Evolutionary conservation across 2,329 filamentous ascomycete genomes (phyloP).

Genomic region (Aulographum hederae): DNA sequence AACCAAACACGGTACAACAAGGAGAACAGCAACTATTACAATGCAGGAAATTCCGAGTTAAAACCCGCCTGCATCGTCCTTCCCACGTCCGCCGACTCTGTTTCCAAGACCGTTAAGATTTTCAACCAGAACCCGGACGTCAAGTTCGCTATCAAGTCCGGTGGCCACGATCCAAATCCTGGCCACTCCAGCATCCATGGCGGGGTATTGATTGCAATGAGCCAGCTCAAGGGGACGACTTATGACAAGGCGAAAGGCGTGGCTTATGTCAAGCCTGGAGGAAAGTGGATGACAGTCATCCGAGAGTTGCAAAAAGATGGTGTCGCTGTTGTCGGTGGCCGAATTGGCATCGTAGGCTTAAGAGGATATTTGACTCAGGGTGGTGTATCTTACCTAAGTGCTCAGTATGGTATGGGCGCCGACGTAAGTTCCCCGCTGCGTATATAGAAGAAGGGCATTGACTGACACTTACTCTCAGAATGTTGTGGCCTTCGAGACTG

Average conservation of each 20-base stretch:
- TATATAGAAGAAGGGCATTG: neutral
- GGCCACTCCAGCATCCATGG: conserved; percentile 16
- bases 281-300: conserved; percentile 21
- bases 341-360: neutral
- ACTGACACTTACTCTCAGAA: conserved; percentile 2
- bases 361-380: neutral
- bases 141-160: conserved; percentile 18
- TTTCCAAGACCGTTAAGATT: conserved; percentile 13
- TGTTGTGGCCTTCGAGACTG: conserved; percentile 5
- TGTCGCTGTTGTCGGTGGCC: conserved; percentile 15
- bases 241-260: conserved; percentile 15
- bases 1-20: conserved; percentile 1
- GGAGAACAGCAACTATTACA: conserved; percentile 13
- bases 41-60: conserved; percentile 11
- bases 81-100: conserved; percentile 15
- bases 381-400: neutral
- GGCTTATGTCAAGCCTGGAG: conserved; percentile 19
- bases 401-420: neutral
- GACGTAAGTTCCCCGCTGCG: conserved; percentile 4
- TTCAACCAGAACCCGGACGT: conserved; percentile 14
- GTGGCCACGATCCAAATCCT: conserved; percentile 20
- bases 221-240: conserved; percentile 16
- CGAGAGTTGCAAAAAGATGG: conserved; percentile 14
- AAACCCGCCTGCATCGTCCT: conserved; percentile 19
- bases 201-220: conserved; percentile 18